These are phyloP conservation scores for Quercus engelmannii DNA, from an alignment of 306 rosid species.

Conservation along the genomic window DNA sequence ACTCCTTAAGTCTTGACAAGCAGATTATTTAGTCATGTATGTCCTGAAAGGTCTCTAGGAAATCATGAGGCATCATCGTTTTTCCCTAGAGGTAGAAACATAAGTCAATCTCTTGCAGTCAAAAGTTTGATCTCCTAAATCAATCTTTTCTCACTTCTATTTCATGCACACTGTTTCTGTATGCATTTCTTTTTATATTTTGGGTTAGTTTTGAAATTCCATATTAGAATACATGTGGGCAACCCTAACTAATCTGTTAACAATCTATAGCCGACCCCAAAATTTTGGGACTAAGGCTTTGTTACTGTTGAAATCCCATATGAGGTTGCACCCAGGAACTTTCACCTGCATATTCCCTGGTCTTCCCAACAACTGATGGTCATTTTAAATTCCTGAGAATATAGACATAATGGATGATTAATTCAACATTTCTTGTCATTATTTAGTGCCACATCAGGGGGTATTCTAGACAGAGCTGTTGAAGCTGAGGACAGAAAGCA, in stretches of 20 bases:
- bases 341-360: neutral
- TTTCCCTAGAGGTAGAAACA: neutral
- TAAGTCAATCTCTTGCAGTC: neutral
- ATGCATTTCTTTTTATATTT: neutral
- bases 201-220: neutral
- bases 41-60: neutral
- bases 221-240: neutral
- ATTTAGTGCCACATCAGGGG: slow-evolving; percentile 92
- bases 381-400: neutral
- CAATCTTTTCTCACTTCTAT: neutral
- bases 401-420: neutral
- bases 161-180: neutral
- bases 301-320: too few species aligned
- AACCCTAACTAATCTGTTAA: too few species aligned
- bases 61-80: neutral
- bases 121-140: neutral
- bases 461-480: slow-evolving; percentile 93
- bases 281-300: too few species aligned
- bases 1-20: neutral
- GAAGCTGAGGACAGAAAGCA: slow-evolving; percentile 96
- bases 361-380: neutral
- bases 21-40: neutral
- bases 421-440: slow-evolving; percentile 16
- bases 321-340: neutral
- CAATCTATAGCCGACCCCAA: too few species aligned